A percentile compares a stretch with the other conserved stretches of the same genome.
phyloP scores from a whole-genome alignment of 306 rosid species.

The Lathyrus aphaca region DNA sequence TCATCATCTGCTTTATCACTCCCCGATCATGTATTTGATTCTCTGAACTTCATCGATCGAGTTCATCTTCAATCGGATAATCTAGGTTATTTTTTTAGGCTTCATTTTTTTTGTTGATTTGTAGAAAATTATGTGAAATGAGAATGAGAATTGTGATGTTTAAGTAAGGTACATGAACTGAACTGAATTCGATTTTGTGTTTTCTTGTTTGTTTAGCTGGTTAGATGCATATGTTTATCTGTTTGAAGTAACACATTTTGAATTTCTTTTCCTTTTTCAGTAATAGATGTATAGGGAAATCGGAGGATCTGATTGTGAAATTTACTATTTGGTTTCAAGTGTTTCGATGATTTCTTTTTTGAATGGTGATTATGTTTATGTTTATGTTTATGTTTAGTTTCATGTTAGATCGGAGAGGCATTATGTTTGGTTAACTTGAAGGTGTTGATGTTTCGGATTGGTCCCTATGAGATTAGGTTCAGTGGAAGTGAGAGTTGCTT shows the following conservation, averaged over 20 bases:
- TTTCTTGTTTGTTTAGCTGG: not conserved
- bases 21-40: conserved; percentile 24
- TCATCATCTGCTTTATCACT: conserved; percentile 6
- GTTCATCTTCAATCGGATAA: conserved; percentile 25
- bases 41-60: conserved; percentile 50
- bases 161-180: conserved; percentile 3
- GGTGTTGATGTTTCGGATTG: conserved; percentile 6
- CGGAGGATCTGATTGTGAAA: conserved; percentile 37
- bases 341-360: conserved; percentile 8
- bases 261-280: conserved; percentile 15
- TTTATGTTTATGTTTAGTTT: not conserved
- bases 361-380: conserved; percentile 26
- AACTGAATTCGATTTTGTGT: conserved; percentile 15
- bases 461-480: conserved; percentile 8
- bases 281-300: conserved; percentile 3
- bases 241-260: not conserved
- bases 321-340: conserved; percentile 11
- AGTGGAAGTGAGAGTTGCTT: conserved; percentile 8
- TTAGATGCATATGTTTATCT: not conserved
- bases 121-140: not conserved
- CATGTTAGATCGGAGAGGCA: conserved; percentile 34
- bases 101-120: conserved; percentile 7
- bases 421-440: conserved; percentile 20
- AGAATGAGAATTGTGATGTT: conserved; percentile 17
- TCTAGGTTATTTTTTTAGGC: conserved; percentile 35